phyloP scores from a whole-genome alignment of 2,329 filamentous ascomycete genomes.

The Colletotrichum sp. region DNA sequence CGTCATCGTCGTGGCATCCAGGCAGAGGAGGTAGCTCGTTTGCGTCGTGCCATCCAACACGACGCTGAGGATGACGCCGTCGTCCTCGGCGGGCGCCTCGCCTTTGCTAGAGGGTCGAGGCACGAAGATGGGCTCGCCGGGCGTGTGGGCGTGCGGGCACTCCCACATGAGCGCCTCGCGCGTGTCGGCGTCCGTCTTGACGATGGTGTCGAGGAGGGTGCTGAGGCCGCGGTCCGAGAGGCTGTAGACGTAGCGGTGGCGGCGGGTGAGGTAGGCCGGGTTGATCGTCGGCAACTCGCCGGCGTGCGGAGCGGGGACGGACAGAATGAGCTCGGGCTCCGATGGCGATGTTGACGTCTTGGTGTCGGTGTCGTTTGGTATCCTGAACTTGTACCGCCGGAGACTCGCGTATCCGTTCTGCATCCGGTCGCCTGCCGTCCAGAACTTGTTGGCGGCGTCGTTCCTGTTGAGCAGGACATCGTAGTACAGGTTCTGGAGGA shows the following conservation, averaged over 20 bases:
- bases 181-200: constrained; percentile 68
- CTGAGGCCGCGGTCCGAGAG: constrained; percentile 61
- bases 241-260: constrained; percentile 67
- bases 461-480: constrained; percentile 65
- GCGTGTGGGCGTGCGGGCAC: constrained; percentile 62
- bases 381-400: constrained; percentile 47
- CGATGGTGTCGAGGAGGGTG: constrained; percentile 65
- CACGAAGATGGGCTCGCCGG: constrained; percentile 74
- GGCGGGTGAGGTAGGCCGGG: constrained; percentile 53
- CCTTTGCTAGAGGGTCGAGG: constrained; percentile 29
- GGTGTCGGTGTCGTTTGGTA: constrained; percentile 30
- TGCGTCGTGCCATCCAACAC: constrained; percentile 66
- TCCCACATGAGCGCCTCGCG: constrained; percentile 62
- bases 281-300: constrained; percentile 74
- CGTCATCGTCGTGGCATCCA: constrained; percentile 66
- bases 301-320: constrained; percentile 55
- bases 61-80: constrained; percentile 66
- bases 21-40: constrained; percentile 68
- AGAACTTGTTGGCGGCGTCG: constrained; percentile 47
- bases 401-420: constrained; percentile 42
- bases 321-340: constrained; percentile 1
- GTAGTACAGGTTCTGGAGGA: constrained; percentile 73
- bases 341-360: background rate
- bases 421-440: constrained; percentile 42
- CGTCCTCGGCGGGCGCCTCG: constrained; percentile 58